These are phyloP conservation scores for Zasmidium angulare DNA, from an alignment of 2,329 filamentous ascomycete species.

Conservation along the genomic window DNA sequence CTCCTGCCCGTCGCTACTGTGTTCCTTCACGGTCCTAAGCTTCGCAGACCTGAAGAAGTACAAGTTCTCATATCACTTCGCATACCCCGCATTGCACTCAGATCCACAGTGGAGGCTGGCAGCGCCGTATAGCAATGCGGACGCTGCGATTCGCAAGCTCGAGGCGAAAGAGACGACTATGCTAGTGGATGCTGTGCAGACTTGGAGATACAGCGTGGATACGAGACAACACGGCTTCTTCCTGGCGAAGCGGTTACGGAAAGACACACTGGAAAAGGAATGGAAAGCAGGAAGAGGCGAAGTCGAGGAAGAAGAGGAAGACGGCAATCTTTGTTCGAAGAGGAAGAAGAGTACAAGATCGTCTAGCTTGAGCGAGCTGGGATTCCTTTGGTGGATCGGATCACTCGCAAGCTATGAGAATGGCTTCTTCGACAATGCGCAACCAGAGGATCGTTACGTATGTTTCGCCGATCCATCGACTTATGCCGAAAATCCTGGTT, in stretches of 20 bases:
- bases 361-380: slow-evolving; percentile 53
- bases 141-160: slow-evolving; percentile 53
- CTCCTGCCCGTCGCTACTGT: slow-evolving; percentile 85
- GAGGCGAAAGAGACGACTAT: slow-evolving; percentile 69
- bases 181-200: slow-evolving; percentile 79
- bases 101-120: slow-evolving; percentile 75
- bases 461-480: slow-evolving; percentile 92
- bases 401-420: slow-evolving; percentile 76
- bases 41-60: slow-evolving; percentile 98
- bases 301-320: slow-evolving; percentile 31
- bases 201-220: slow-evolving; percentile 82
- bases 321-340: slow-evolving; percentile 36
- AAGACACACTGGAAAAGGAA: slow-evolving; percentile 33
- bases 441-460: slow-evolving; percentile 74
- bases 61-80: slow-evolving; percentile 97
- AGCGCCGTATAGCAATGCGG: slow-evolving; percentile 28
- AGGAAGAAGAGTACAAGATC: slow-evolving; percentile 52
- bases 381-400: slow-evolving; percentile 75
- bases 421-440: slow-evolving; percentile 77
- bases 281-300: slow-evolving; percentile 32
- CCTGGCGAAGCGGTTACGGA: slow-evolving; percentile 73
- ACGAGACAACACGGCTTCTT: slow-evolving; percentile 91
- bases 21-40: slow-evolving; percentile 84
- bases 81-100: slow-evolving; percentile 89
- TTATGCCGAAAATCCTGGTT: slow-evolving; percentile 82